These are phyloP conservation scores for Solanum hybrid DNA, from an alignment of 305 asterid species.

Conservation along the genomic window DNA sequence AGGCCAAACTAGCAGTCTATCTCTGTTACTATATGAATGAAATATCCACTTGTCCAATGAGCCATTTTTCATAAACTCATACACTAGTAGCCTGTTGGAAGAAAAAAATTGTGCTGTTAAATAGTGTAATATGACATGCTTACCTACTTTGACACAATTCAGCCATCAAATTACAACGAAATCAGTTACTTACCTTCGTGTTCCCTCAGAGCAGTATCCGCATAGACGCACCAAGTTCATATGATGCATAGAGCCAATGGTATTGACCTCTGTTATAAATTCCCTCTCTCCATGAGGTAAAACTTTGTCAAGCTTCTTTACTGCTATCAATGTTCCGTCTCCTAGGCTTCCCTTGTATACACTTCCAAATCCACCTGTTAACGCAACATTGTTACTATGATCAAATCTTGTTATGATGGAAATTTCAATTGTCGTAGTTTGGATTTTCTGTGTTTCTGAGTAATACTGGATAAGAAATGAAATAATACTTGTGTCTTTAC, in stretches of 20 bases:
- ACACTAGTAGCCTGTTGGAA: constrained; percentile 66
- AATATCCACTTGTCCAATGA: constrained; percentile 90
- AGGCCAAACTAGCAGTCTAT: constrained; percentile 53
- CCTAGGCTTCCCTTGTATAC: constrained; percentile 66
- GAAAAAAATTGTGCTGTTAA: background rate
- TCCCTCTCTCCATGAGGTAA: constrained; percentile 81
- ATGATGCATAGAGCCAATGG: constrained; percentile 88
- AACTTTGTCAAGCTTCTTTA: constrained; percentile 71
- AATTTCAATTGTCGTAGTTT: background rate
- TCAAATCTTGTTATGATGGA: background rate
- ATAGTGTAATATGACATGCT: background rate
- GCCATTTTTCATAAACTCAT: constrained; percentile 87
- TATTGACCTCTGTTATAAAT: constrained; percentile 76
- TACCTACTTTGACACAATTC: background rate
- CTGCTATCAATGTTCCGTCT: constrained; percentile 71
- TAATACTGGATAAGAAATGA: background rate
- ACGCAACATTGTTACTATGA: background rate
- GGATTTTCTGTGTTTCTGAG: background rate
- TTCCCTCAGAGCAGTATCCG: constrained; percentile 74
- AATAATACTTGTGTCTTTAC: constrained; percentile 18
- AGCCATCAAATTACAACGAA: background rate
- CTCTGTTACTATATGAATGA: constrained; percentile 28
- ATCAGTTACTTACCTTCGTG: constrained; percentile 34
- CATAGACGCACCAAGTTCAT: constrained; percentile 74
- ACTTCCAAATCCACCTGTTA: constrained; percentile 81